Conservation (phyloP, 108 stramenopile species). For the Cyclotella cryptica region DNA sequence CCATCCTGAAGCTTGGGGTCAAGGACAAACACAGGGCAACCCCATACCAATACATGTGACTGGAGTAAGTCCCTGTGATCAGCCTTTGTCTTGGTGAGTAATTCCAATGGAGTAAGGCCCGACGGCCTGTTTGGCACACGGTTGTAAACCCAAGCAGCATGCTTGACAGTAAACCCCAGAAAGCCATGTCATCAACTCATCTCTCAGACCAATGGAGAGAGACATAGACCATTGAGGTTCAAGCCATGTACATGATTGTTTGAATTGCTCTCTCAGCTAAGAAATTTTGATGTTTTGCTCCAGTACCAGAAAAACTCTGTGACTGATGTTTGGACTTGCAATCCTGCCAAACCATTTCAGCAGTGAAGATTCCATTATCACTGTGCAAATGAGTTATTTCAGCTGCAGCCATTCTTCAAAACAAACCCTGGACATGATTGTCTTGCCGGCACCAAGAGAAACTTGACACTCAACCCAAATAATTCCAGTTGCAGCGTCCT, state of each 20-base stretch:
- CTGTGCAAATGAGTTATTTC: conserved; percentile 30
- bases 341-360: conserved; percentile 1
- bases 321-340: not conserved
- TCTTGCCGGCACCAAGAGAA: conserved; percentile 36
- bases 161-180: conserved; percentile 60
- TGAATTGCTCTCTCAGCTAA: not conserved
- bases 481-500: conserved; percentile 33
- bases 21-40: conserved; percentile 55
- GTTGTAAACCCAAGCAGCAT: conserved; percentile 51
- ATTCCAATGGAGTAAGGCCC: conserved; percentile 26
- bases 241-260: conserved; percentile 18
- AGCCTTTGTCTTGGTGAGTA: conserved; percentile 2
- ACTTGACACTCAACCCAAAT: conserved; percentile 42
- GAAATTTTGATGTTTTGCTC: conserved; percentile 1
- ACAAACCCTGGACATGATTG: conserved; percentile 32
- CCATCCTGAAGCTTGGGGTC: conserved; percentile 49
- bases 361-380: conserved; percentile 47
- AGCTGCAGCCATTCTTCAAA: conserved; percentile 47
- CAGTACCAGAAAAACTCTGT: conserved; percentile 31
- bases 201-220: conserved; percentile 44
- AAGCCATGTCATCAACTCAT: conserved; percentile 3
- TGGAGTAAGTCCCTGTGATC: conserved; percentile 19
- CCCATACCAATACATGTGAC: conserved; percentile 44
- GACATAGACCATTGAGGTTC: conserved; percentile 48
- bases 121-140: conserved; percentile 24